These are phyloP conservation scores for Paecilomyces variotii DNA, from an alignment of 2,329 filamentous ascomycete genomes.

Conservation along the genomic window DNA sequence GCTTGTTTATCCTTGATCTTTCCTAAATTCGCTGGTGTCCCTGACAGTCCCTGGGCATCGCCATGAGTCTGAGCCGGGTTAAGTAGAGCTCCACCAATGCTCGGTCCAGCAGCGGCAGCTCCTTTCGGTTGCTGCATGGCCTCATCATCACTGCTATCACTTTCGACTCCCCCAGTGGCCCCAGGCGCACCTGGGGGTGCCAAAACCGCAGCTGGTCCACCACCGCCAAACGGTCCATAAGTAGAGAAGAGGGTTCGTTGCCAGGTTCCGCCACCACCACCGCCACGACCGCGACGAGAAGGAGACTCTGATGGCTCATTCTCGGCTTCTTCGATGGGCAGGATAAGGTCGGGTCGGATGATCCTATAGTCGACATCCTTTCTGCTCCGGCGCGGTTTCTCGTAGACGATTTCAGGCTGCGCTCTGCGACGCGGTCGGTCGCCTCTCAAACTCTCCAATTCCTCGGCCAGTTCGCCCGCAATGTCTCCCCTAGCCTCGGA, in stretches of 20 bases:
- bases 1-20: slow-evolving; percentile 90
- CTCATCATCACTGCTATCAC: slow-evolving; percentile 96
- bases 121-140: slow-evolving; percentile 53
- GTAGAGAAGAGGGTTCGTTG: slow-evolving; percentile 82
- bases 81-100: slow-evolving; percentile 47
- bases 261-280: slow-evolving; percentile 50
- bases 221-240: slow-evolving; percentile 83
- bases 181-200: slow-evolving; percentile 61
- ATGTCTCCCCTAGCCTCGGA: slow-evolving; percentile 42
- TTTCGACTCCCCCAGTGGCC: slow-evolving; percentile 73
- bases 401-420: slow-evolving; percentile 28
- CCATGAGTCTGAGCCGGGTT: slow-evolving; percentile 48
- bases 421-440: slow-evolving; percentile 34
- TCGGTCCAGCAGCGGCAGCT: slow-evolving; percentile 43
- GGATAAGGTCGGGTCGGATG: slow-evolving; percentile 62
- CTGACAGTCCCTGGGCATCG: slow-evolving; percentile 50
- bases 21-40: slow-evolving; percentile 73
- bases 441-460: slow-evolving; percentile 46
- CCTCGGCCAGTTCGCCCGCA: slow-evolving; percentile 51
- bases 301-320: slow-evolving; percentile 61
- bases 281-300: slow-evolving; percentile 59
- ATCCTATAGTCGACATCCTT: slow-evolving; percentile 81
- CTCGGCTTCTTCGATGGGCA: slow-evolving; percentile 67
- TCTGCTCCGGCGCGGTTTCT: slow-evolving; percentile 46
- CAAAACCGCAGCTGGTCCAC: slow-evolving; percentile 63